Evolutionary conservation across 345 rosid genomes (phyloP).

Genomic region (Eutrema heterophyllum): DNA sequence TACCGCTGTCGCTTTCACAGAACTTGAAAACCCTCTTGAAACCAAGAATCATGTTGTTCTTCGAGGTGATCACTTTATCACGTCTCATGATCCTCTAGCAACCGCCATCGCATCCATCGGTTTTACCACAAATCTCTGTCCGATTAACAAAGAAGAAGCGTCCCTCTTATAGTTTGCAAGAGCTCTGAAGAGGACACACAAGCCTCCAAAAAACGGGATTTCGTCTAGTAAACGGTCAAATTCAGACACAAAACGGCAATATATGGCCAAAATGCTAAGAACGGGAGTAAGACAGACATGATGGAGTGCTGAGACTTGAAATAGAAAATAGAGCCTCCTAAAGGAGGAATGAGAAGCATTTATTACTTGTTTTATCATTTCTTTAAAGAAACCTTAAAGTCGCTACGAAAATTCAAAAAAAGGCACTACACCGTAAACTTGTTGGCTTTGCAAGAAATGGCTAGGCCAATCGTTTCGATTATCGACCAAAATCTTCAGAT

Average conservation of each 20-base stretch:
- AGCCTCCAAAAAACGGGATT: too few relatives aligned
- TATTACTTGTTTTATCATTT: too few relatives aligned
- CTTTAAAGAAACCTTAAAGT: too few relatives aligned
- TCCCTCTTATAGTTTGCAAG: neutral
- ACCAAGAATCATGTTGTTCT: neutral
- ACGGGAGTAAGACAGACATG: too few relatives aligned
- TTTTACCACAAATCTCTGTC: neutral
- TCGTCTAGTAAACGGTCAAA: too few relatives aligned
- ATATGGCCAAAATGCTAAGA: too few relatives aligned
- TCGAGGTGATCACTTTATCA: neutral
- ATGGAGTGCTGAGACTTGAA: too few relatives aligned
- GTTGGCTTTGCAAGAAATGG: neutral
- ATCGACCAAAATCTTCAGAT: neutral
- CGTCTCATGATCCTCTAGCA: neutral
- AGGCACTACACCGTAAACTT: neutral
- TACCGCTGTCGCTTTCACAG: neutral
- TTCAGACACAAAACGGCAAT: too few relatives aligned
- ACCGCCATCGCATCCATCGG: neutral
- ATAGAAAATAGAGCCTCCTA: too few relatives aligned
- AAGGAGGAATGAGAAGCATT: too few relatives aligned
- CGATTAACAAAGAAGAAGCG: neutral
- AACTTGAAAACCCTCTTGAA: neutral
- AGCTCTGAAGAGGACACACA: neutral
- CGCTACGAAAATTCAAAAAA: too few relatives aligned
- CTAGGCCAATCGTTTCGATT: neutral